Percentiles rank a stretch among this genome's conserved stretches.
Conservation (phyloP, 768 basidiomycete species). For the Rubroboletus pulcherrimus region DNA sequence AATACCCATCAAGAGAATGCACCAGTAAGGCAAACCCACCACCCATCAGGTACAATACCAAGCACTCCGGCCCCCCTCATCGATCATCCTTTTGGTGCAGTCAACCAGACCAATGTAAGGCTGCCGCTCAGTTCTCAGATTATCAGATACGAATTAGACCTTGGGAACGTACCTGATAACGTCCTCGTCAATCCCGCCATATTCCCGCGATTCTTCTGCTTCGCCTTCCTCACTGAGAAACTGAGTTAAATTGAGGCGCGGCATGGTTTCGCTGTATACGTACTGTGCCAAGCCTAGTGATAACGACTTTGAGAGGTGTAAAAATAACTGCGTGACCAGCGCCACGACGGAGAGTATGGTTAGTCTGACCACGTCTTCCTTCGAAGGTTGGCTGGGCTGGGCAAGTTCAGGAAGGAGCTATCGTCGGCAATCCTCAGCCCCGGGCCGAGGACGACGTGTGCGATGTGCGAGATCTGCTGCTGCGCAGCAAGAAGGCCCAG, state of each 20-base stretch:
- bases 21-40: conserved; percentile 52
- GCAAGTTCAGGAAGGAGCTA: conserved; percentile 55
- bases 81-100: conserved; percentile 69
- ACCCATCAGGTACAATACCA: conserved; percentile 87
- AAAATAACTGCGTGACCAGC: conserved; percentile 51
- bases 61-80: conserved; percentile 73
- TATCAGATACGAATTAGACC: conserved; percentile 21
- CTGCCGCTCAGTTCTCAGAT: conserved; percentile 59
- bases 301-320: conserved; percentile 74
- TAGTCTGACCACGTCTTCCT: conserved; percentile 43
- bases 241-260: conserved; percentile 66
- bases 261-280: conserved; percentile 76
- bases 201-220: conserved; percentile 55
- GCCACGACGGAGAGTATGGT: conserved; percentile 55
- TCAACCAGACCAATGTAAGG: conserved; percentile 74
- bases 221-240: conserved; percentile 70
- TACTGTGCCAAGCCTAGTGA: conserved; percentile 55
- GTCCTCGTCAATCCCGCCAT: conserved; percentile 68
- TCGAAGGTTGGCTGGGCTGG: conserved; percentile 29
- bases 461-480: conserved; percentile 37
- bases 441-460: conserved; percentile 41
- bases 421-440: conserved; percentile 37
- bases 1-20: conserved; percentile 35
- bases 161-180: conserved; percentile 66
- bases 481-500: conserved; percentile 52